These are phyloP conservation scores for Apophysomyces sp. DNA, from an alignment of 371 early-diverging fungal species.

Conservation along the genomic window DNA sequence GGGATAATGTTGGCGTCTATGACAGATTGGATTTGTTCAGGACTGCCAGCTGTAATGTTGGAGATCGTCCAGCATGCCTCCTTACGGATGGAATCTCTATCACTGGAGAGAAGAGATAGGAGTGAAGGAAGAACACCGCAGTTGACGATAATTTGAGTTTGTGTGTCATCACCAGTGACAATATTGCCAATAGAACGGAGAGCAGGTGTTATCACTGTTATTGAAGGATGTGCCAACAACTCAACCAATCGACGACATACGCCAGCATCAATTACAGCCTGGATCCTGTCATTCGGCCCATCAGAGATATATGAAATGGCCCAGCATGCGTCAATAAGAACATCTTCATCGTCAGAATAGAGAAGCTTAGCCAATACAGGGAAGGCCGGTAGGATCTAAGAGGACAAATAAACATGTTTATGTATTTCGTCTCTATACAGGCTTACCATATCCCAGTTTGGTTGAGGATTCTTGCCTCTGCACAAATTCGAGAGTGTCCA, in stretches of 20 bases:
- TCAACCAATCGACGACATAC: constrained; percentile 91
- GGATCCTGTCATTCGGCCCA: constrained; percentile 91
- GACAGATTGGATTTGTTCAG: constrained; percentile 89
- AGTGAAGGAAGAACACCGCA: constrained; percentile 86
- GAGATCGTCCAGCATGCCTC: constrained; percentile 99
- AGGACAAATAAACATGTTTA: background rate
- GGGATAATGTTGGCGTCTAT: constrained; percentile 94
- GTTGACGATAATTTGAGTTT: constrained; percentile 94
- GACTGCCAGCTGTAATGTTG: constrained; percentile 98
- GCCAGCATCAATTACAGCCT: constrained; percentile 92
- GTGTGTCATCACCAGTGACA: constrained; percentile 96
- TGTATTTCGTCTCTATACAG: constrained; percentile 8
- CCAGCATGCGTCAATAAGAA: constrained; percentile 99
- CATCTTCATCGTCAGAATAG: constrained; percentile 88
- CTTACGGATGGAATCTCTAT: constrained; percentile 94
- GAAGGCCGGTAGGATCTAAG: constrained; percentile 77
- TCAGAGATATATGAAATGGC: constrained; percentile 98
- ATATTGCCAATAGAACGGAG: constrained; percentile 98
- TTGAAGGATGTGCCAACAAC: constrained; percentile 80
- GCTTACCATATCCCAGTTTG: constrained; percentile 79
- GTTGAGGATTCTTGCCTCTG: constrained; percentile 97
- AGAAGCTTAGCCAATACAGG: constrained; percentile 88
- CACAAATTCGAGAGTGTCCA: constrained; percentile 99
- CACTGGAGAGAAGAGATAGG: constrained; percentile 72
- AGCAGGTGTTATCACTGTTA: constrained; percentile 94